Conservation (phyloP, 169 alveolate species). For the Cryptosporidium ubiquitum region DNA sequence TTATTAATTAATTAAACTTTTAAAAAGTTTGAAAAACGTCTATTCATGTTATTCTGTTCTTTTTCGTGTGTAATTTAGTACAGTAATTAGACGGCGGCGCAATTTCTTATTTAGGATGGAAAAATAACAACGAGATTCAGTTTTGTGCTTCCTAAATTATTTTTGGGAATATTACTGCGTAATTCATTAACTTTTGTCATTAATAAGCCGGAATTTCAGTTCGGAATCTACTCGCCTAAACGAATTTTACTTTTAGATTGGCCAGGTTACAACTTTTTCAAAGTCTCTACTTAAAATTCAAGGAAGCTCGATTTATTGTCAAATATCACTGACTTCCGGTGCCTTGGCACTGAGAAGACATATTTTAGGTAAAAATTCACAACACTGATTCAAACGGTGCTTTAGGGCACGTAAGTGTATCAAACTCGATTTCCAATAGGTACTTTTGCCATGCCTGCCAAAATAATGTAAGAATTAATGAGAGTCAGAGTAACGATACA, state of each 20-base stretch:
- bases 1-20: neutral
- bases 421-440: conserved; percentile 6
- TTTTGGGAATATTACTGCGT: neutral
- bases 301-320: neutral
- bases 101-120: neutral
- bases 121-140: neutral
- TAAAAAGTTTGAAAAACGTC: neutral
- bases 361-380: conserved; percentile 12
- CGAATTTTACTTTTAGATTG: neutral
- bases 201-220: neutral
- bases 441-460: conserved; percentile 70
- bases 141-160: neutral
- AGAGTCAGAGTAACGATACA: conserved; percentile 3
- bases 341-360: neutral
- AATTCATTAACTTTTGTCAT: neutral
- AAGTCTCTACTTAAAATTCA: neutral
- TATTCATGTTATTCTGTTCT: neutral
- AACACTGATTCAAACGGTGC: conserved; percentile 4
- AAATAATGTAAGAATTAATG: neutral
- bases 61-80: neutral
- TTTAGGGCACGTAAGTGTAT: conserved; percentile 13
- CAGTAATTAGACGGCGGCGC: conserved; percentile 72
- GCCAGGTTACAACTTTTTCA: neutral
- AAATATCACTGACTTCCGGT: conserved; percentile 5
- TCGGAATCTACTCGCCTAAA: neutral